These are phyloP conservation scores for Ochromonas danica DNA, from an alignment of 108 stramenopile species.

Conservation along the genomic window DNA sequence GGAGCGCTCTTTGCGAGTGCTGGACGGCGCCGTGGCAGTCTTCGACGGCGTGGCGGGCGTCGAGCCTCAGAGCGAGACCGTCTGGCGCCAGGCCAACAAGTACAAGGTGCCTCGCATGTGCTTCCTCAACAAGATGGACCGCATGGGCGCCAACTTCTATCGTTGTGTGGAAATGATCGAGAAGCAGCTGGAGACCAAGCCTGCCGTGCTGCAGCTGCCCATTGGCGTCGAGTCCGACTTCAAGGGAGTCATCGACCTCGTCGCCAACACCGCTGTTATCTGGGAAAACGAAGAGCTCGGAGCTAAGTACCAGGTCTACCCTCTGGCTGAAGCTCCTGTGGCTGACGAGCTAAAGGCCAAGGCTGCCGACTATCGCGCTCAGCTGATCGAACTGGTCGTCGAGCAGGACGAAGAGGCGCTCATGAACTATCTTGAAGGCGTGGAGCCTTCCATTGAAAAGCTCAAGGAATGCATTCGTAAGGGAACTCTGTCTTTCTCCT, in stretches of 20 bases:
- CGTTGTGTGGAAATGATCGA: slow-evolving; percentile 69
- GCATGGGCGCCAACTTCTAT: slow-evolving; percentile 84
- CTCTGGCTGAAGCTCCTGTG: slow-evolving; percentile 83
- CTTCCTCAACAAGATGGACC: slow-evolving; percentile 97
- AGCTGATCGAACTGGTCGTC: slow-evolving; percentile 53
- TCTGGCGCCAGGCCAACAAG: slow-evolving; percentile 80
- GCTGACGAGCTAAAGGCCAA: slow-evolving; percentile 46
- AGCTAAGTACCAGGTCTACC: slow-evolving; percentile 78
- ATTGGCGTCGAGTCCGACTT: slow-evolving; percentile 65
- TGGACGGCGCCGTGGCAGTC: slow-evolving; percentile 94
- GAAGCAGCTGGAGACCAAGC: slow-evolving; percentile 60
- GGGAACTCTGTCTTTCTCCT: slow-evolving; percentile 76
- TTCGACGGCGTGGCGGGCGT: slow-evolving; percentile 98
- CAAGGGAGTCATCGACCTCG: slow-evolving; percentile 81
- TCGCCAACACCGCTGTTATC: slow-evolving; percentile 83
- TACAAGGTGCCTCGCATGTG: slow-evolving; percentile 89
- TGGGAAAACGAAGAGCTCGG: slow-evolving; percentile 93
- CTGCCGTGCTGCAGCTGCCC: slow-evolving; percentile 52
- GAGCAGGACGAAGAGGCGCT: slow-evolving; percentile 53
- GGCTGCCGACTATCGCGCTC: slow-evolving; percentile 47
- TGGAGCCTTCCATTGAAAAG: slow-evolving; percentile 58
- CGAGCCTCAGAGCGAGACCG: slow-evolving; percentile 96
- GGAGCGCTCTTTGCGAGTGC: slow-evolving; percentile 84
- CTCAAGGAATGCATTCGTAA: slow-evolving; percentile 81
- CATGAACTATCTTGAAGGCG: slow-evolving; percentile 53